A percentile compares a stretch with the other conserved stretches of the same genome.
These are phyloP conservation scores for Lecanicillium sp. DNA, from an alignment of 2,329 filamentous ascomycete genomes.

Conservation along the genomic window DNA sequence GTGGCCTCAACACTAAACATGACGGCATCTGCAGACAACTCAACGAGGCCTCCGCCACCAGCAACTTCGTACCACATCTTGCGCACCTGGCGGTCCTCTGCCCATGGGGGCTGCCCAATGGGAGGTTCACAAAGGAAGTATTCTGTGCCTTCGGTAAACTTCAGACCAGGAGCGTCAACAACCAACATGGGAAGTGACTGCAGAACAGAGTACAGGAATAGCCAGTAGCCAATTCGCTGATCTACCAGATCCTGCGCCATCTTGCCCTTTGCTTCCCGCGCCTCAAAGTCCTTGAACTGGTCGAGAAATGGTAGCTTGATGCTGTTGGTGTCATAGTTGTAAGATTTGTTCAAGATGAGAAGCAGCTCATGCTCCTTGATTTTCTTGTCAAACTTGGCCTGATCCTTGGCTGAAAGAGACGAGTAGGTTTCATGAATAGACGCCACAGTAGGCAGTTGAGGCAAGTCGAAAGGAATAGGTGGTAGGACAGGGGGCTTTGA, in stretches of 20 bases:
- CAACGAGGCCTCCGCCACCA: slow-evolving; percentile 49
- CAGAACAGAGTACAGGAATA: slow-evolving; percentile 71
- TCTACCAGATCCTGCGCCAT: slow-evolving; percentile 60
- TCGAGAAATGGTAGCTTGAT: slow-evolving; percentile 54
- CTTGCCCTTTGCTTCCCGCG: slow-evolving; percentile 56
- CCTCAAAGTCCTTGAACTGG: slow-evolving; percentile 64
- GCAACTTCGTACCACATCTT: slow-evolving; percentile 70
- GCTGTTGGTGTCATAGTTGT: slow-evolving; percentile 65
- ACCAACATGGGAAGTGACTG: slow-evolving; percentile 72
- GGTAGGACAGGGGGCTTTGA: slow-evolving; percentile 85
- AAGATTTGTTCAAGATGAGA: slow-evolving; percentile 68
- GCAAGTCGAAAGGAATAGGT: slow-evolving; percentile 83
- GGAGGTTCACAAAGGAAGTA: slow-evolving; percentile 76
- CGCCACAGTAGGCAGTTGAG: slow-evolving; percentile 63
- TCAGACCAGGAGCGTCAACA: slow-evolving; percentile 63
- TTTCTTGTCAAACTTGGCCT: slow-evolving; percentile 61
- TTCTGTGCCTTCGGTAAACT: slow-evolving; percentile 63
- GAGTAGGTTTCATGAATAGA: slow-evolving; percentile 57
- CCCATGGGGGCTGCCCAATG: slow-evolving; percentile 65
- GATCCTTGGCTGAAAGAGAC: slow-evolving; percentile 61
- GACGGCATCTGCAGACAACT: slow-evolving; percentile 51
- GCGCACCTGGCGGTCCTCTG: slow-evolving; percentile 53
- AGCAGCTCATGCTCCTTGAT: slow-evolving; percentile 73
- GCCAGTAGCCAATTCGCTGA: slow-evolving; percentile 67
- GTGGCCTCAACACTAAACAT: slow-evolving; percentile 54